Conservation (phyloP, 768 basidiomycete genomes). For the Leccinum uliginosum region DNA sequence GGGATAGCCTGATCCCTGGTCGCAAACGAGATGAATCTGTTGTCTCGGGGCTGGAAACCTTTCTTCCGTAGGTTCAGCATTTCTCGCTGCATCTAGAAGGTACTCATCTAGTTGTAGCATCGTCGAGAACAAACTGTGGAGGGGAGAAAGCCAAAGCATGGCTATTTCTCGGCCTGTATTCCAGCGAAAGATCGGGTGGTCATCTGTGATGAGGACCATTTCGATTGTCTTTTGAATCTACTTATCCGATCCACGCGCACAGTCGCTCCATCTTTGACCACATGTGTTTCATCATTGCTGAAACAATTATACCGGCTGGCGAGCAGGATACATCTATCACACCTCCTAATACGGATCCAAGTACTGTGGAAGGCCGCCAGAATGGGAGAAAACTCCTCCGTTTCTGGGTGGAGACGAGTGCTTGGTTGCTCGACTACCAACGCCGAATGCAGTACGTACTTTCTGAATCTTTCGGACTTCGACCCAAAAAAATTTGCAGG, state of each 20-base stretch:
- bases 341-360: slow-evolving; percentile 52
- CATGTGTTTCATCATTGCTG: slow-evolving; percentile 34
- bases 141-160: slow-evolving; percentile 56
- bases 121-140: slow-evolving; percentile 74
- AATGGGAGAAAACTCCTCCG: slow-evolving; percentile 63
- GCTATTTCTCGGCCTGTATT: slow-evolving; percentile 53
- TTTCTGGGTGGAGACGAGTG: slow-evolving; percentile 73
- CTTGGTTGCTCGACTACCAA: slow-evolving; percentile 63
- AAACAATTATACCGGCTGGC: slow-evolving; percentile 14
- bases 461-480: slow-evolving; percentile 6
- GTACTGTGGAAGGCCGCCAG: slow-evolving; percentile 42
- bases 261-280: slow-evolving; percentile 39
- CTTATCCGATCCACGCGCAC: slow-evolving; percentile 7
- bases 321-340: slow-evolving; percentile 44
- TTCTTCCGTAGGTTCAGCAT: slow-evolving; percentile 51
- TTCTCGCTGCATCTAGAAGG: not conserved
- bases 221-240: not conserved
- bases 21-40: slow-evolving; percentile 53
- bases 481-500: slow-evolving; percentile 31
- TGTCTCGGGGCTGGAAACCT: slow-evolving; percentile 58
- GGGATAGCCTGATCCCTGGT: slow-evolving; percentile 50
- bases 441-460: slow-evolving; percentile 40
- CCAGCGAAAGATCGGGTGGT: slow-evolving; percentile 65
- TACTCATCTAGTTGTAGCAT: slow-evolving; percentile 41
- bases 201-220: slow-evolving; percentile 42